phyloP scores from a whole-genome alignment of 108 stramenopile species.

The Cyclotella sp. region DNA sequence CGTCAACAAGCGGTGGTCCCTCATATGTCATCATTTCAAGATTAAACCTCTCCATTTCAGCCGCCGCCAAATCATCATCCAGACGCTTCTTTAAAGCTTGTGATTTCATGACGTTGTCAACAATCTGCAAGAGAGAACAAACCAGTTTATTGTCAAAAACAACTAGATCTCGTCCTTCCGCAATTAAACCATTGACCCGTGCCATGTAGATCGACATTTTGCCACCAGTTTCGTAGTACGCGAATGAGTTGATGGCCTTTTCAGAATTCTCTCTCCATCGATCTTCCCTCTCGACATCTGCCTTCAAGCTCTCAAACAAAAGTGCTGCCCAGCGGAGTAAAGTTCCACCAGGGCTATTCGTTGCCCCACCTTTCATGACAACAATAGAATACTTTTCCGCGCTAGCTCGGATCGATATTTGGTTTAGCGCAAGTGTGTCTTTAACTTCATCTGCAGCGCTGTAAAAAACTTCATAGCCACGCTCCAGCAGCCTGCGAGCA shows the following conservation, averaged over 20 bases:
- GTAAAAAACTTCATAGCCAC: constrained; percentile 61
- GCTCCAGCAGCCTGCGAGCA: constrained; percentile 49
- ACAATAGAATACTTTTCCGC: constrained; percentile 59
- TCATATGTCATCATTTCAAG: constrained; percentile 19
- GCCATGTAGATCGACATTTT: constrained; percentile 36
- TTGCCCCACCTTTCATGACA: constrained; percentile 65
- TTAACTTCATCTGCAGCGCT: constrained; percentile 66
- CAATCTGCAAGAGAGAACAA: constrained; percentile 16
- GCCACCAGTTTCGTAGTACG: constrained; percentile 19
- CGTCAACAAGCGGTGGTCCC: constrained; percentile 36
- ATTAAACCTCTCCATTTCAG: constrained; percentile 15
- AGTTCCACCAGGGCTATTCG: constrained; percentile 64
- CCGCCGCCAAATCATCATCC: constrained; percentile 17
- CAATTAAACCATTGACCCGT: constrained; percentile 45
- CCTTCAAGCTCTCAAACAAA: constrained; percentile 67
- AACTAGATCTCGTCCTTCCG: constrained; percentile 50
- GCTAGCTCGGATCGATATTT: constrained; percentile 54
- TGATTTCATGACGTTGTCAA: constrained; percentile 28
- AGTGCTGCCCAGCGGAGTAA: constrained; percentile 75
- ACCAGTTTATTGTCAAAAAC: constrained; percentile 56
- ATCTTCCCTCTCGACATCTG: constrained; percentile 55
- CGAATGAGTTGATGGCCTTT: constrained; percentile 10
- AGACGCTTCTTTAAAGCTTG: constrained; percentile 30
- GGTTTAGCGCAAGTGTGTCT: constrained; percentile 55
- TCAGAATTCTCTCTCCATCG: constrained; percentile 49